These are phyloP conservation scores for Harringtonia aguacate DNA, from an alignment of 2,329 filamentous ascomycete species.

Conservation along the genomic window DNA sequence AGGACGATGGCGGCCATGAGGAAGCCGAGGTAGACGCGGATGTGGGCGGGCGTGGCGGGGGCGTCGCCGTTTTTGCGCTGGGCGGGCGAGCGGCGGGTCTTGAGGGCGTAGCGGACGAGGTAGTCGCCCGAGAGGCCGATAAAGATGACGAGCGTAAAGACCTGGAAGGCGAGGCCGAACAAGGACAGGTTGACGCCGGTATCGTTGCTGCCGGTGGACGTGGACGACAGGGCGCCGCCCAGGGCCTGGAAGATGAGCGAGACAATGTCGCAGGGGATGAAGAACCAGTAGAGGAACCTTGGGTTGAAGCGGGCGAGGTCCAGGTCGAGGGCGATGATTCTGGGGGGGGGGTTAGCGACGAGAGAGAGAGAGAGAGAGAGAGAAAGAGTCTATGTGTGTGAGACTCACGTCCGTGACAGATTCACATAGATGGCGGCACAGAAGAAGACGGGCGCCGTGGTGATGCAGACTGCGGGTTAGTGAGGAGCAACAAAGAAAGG, in stretches of 20 bases:
- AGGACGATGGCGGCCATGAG: constrained; percentile 42
- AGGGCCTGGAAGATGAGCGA: constrained; percentile 45
- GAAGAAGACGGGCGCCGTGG: constrained; percentile 43
- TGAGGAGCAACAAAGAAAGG: too few species aligned
- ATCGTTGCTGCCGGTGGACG: constrained; percentile 32
- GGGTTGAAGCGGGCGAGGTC: constrained; percentile 29
- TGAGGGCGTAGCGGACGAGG: constrained; percentile 26
- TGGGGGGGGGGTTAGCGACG: constrained; percentile 1
- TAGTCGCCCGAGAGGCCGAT: constrained; percentile 36
- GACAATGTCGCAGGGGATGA: constrained; percentile 42
- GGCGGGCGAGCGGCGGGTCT: not conserved
- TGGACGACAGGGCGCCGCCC: constrained; percentile 40
- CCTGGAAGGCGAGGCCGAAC: constrained; percentile 47
- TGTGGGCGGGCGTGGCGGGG: not conserved
- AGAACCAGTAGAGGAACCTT: constrained; percentile 30
- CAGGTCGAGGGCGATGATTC: constrained; percentile 26
- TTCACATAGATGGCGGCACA: constrained; percentile 58
- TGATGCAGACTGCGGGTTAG: constrained; percentile 40
- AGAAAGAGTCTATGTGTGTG: not conserved
- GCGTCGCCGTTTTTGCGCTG: not conserved
- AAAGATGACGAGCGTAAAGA: constrained; percentile 43
- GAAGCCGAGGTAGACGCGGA: constrained; percentile 35
- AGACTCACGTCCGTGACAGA: constrained; percentile 21
- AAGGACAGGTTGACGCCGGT: constrained; percentile 37
- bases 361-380: not conserved